phyloP scores from a whole-genome alignment of 2,329 filamentous ascomycete species.

The Exophiala aquamarina region DNA sequence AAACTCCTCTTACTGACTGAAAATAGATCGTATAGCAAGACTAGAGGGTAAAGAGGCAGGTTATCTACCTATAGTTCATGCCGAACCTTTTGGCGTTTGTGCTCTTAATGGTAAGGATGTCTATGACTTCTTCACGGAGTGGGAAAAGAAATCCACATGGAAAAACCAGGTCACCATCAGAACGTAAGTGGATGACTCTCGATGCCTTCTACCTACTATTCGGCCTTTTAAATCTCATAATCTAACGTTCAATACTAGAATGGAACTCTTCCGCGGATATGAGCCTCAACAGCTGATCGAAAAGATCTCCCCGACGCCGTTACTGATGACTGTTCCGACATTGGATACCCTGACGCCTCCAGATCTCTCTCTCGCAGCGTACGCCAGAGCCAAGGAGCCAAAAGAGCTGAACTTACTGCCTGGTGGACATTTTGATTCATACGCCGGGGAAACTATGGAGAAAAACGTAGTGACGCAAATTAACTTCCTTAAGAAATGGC shows the following conservation, averaged over 20 bases:
- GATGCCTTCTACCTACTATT: conserved; percentile 4
- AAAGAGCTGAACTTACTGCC: conserved; percentile 38
- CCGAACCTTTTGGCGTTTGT: conserved; percentile 30
- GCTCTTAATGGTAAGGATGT: conserved; percentile 35
- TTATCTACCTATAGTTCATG: conserved; percentile 32
- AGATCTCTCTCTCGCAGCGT: conserved; percentile 36
- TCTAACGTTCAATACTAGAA: conserved; percentile 11
- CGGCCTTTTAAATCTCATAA: conserved; percentile 12
- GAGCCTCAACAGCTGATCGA: conserved; percentile 30
- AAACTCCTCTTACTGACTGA: not conserved
- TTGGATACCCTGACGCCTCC: conserved; percentile 34
- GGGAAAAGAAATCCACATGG: conserved; percentile 34
- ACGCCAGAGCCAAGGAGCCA: conserved; percentile 36
- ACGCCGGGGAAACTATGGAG: conserved; percentile 29
- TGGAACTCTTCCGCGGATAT: conserved; percentile 13
- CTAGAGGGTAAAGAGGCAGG: conserved; percentile 31
- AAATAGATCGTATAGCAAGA: conserved; percentile 28
- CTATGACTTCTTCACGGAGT: conserved; percentile 34
- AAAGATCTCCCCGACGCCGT: conserved; percentile 38
- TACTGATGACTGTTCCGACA: conserved; percentile 36
- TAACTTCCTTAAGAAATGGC: conserved; percentile 31
- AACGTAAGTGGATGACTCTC: conserved; percentile 16
- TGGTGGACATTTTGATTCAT: conserved; percentile 41
- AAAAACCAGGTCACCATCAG: conserved; percentile 39
- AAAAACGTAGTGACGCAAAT: conserved; percentile 31